phyloP scores from a whole-genome alignment of 2,329 filamentous ascomycete species.

The Geosmithia flava region DNA sequence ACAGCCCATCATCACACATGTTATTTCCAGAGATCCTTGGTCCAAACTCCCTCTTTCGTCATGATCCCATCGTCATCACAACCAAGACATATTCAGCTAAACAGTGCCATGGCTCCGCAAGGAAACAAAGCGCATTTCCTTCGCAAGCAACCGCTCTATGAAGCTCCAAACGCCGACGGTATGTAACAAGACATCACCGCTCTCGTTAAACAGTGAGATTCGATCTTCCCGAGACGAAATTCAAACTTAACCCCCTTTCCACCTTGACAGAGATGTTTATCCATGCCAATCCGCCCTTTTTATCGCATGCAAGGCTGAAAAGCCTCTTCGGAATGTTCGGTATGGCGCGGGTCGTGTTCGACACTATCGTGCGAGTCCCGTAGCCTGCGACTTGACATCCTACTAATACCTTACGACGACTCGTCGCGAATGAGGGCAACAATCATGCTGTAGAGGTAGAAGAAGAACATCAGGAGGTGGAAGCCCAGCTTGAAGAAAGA shows the following conservation, averaged over 20 bases:
- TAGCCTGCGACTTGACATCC: neutral
- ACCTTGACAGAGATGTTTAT: neutral
- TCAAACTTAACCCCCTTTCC: neutral
- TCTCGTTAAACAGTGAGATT: neutral
- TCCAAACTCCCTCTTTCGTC: neutral
- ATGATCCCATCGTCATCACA: neutral
- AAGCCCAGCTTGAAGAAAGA: slow-evolving; percentile 98
- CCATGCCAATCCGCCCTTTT: neutral
- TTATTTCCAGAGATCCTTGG: neutral
- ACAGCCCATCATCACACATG: neutral
- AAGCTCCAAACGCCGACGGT: slow-evolving; percentile 16
- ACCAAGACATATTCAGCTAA: neutral
- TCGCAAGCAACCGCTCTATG: slow-evolving; percentile 7
- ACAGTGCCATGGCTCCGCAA: slow-evolving; percentile 1
- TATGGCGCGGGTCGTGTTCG: neutral
- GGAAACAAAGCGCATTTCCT: neutral
- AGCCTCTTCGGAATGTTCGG: neutral
- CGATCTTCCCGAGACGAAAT: neutral
- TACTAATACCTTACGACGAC: slow-evolving; percentile 48
- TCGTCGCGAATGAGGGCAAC: slow-evolving; percentile 95
- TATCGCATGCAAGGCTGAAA: neutral
- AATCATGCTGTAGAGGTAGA: slow-evolving; percentile 99
- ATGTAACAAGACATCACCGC: slow-evolving; percentile 8
- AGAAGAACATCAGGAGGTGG: slow-evolving; percentile 99
- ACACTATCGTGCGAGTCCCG: neutral